Base-by-base conservation (phyloP, 2,329 filamentous ascomycete species). In the Pyricularia pennisetigena region DNA sequence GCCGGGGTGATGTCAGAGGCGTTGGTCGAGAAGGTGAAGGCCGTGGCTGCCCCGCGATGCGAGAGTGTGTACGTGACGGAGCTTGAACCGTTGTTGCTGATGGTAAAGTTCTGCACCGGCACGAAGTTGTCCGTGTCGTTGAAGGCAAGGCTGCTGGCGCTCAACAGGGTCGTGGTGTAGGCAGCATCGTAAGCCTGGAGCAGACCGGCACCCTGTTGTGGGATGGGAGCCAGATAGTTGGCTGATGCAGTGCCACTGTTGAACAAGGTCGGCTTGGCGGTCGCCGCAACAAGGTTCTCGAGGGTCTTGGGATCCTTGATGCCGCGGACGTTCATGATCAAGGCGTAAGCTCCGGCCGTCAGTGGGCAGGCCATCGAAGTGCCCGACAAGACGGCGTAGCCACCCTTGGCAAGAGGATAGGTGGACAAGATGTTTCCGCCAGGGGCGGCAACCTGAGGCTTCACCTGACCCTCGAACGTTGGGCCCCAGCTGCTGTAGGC, bases 71-170 rank as follows among this genome's bases (percentile, higher is more conserved):
- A 88, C 6, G 82, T 83, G 66, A 86, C 74, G 0, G 79, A 74
- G 28, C 79, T 77, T 20, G 75, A 75, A 64, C 83, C 84, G 5
- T 79, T 78, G 78, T 90, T 90, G 72, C 76, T 80, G 71, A 90
- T 79, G 57, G 79, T 82, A 73, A 90, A 87, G 70, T 82, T 81
- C 62, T 82, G 77, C 2, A 77, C 78, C 12, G 78, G 75, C 64
- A 75, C 74, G 70, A 87, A 83, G 78, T 89, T 74, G 71, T 85
- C 84, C 0, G 86, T 87, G 74, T 90, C 87, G 74, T 90, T 89
- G 77, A 89, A 88, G 3, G 85, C 82, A 16, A 90, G 76, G 74
- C 82, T 85, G n/a, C 84, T 84, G 10, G 80, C 82, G 72, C 82
- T 83, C 24, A 89, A 77, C 14, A 85, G 73, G 2, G 83, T 82